Conservation (phyloP, 192 early-diverging fungal species). For the Endogone sp. region DNA sequence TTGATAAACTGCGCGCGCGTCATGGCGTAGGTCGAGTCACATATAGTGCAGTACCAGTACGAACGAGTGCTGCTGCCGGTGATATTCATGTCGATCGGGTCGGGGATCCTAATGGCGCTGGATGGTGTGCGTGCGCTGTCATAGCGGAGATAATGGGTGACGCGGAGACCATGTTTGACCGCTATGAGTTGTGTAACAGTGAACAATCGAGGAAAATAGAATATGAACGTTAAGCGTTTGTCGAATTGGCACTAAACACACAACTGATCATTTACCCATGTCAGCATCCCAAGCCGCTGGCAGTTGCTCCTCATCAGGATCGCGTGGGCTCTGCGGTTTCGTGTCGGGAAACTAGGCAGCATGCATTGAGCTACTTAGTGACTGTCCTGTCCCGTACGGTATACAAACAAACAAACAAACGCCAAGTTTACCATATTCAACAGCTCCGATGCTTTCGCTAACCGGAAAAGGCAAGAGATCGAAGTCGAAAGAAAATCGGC, state of each 20-base stretch:
- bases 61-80: neutral
- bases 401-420: neutral
- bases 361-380: neutral
- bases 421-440: constrained; percentile 26
- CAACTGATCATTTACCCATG: constrained; percentile 23
- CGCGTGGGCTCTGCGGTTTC: neutral
- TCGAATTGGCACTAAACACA: too few relatives aligned
- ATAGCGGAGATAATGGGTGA: too few relatives aligned
- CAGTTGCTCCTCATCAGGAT: constrained; percentile 5
- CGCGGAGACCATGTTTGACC: too few relatives aligned
- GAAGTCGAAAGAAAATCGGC: constrained; percentile 23
- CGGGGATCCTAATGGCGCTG: neutral
- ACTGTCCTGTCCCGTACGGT: too few relatives aligned
- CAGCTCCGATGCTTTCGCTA: constrained; percentile 27
- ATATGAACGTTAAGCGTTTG: too few relatives aligned
- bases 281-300: constrained; percentile 25
- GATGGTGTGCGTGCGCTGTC: too few relatives aligned
- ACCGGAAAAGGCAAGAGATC: constrained; percentile 21
- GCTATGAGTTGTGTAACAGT: too few relatives aligned
- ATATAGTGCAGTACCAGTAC: neutral
- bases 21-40: constrained; percentile 20
- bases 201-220: too few relatives aligned
- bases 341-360: constrained; percentile 15
- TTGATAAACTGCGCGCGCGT: too few relatives aligned
- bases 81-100: neutral